Base-by-base conservation (phyloP, 2,329 filamentous ascomycete genomes). In the Fusarium devonianum region DNA sequence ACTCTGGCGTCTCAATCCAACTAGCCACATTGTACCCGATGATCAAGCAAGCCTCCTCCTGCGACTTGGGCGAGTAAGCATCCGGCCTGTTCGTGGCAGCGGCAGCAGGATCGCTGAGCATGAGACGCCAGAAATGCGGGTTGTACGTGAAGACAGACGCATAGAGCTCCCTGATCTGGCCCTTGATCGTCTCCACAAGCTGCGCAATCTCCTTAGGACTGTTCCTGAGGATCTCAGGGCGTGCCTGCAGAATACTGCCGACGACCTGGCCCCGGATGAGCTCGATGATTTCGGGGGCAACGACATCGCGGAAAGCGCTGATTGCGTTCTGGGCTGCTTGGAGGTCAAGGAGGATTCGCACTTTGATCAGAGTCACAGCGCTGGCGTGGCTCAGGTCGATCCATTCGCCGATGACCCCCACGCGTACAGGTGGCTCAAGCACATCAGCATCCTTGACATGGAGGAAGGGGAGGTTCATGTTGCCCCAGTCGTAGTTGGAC, bases 401-500 rank as follows among this genome's bases (percentile, higher is more conserved):
- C n/a, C n/a, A 63, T 1, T n/a, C n/a, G n/a, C n/a, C n/a, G n/a
- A n/a, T n/a, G n/a, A n/a, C n/a, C n/a, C n/a, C n/a, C n/a, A n/a
- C n/a, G n/a, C n/a, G n/a, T n/a, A 16, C 6, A 0, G 22, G 47
- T 0, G 30, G 7, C 59, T 80, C 78, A 13, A 81, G 67, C 0
- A 66, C 66, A 56, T 81, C 69, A 8, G 71, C 75, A 8, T 65
- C 58, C 18, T 67, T 69, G 30, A 73, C 41, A 45, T 77, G 58
- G 4, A 77, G 65, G 21, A 53, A 62, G 10, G 62, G 63, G 5
- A 53, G 22, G 7, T 25, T 32, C 41, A 49, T 47, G 33, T 68
- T 25, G 0, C 32, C 49, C 56, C 54, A 64, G 32, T 64, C 56
- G 19, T 65, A 62, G 11, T 63, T 14, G 0, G 28, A 3, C 1